A percentile compares a stretch with the other conserved stretches of the same genome.
Conservation (phyloP, 257 asterid genomes). For the Solanum peruvianum region DNA sequence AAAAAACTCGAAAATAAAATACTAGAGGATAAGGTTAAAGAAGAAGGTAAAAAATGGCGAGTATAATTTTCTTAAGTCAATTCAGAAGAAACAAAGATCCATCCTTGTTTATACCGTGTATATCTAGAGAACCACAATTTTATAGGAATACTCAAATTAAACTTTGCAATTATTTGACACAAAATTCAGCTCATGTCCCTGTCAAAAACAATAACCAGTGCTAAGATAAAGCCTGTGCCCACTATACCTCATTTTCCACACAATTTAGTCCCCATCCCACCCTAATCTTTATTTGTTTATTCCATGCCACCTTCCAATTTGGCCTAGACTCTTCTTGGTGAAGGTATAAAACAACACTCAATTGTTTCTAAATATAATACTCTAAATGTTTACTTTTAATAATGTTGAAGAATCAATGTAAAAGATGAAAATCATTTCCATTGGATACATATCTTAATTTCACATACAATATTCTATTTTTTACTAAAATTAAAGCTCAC, state of each 20-base stretch:
- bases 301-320: background rate
- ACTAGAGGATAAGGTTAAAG: too few species aligned
- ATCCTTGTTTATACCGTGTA: background rate
- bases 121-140: background rate
- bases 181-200: background rate
- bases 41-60: too few species aligned
- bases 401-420: background rate
- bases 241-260: background rate
- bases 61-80: background rate
- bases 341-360: background rate
- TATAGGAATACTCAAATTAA: background rate
- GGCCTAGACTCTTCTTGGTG: background rate
- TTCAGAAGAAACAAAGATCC: background rate
- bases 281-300: background rate
- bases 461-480: background rate
- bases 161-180: background rate
- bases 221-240: background rate
- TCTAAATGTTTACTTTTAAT: background rate
- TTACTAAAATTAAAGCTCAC: too few species aligned
- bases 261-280: background rate
- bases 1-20: too few species aligned
- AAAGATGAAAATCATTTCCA: too few species aligned
- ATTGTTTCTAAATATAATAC: background rate
- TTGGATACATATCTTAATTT: too few species aligned
- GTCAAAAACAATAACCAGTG: background rate